These are phyloP conservation scores for Nitzschia putrida DNA, from an alignment of 108 stramenopile genomes.

Conservation along the genomic window DNA sequence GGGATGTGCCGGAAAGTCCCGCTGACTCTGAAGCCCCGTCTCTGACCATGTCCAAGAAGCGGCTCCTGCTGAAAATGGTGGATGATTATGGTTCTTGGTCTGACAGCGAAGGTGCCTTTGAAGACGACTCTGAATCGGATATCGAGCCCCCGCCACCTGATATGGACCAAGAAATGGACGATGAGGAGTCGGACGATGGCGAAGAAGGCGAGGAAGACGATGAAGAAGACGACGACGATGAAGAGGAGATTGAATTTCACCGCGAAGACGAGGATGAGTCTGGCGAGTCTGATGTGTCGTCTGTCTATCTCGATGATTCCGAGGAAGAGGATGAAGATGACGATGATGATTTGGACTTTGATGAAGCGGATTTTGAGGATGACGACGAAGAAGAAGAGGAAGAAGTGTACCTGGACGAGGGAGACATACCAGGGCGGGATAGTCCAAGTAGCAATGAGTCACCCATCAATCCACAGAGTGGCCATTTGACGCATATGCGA, in stretches of 20 bases:
- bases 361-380: neutral
- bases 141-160: too few relatives aligned
- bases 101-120: neutral
- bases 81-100: neutral
- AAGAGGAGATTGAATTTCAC: too few relatives aligned
- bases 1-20: neutral
- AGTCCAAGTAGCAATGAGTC: too few relatives aligned
- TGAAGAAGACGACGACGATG: neutral
- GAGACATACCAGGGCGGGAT: neutral
- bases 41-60: neutral
- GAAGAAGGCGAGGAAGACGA: neutral
- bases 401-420: neutral
- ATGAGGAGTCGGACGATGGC: neutral
- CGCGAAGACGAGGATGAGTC: too few relatives aligned
- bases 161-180: too few relatives aligned
- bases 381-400: neutral
- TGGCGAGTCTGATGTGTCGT: too few relatives aligned
- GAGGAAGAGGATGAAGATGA: too few relatives aligned
- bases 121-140: neutral
- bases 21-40: neutral
- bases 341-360: too few relatives aligned
- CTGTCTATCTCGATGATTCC: too few relatives aligned
- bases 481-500: too few relatives aligned
- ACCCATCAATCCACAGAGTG: too few relatives aligned
- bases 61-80: slow-evolving; percentile 1